phyloP scores from a whole-genome alignment of 2,329 filamentous ascomycete genomes.

The Trichocomaceae sp. region DNA sequence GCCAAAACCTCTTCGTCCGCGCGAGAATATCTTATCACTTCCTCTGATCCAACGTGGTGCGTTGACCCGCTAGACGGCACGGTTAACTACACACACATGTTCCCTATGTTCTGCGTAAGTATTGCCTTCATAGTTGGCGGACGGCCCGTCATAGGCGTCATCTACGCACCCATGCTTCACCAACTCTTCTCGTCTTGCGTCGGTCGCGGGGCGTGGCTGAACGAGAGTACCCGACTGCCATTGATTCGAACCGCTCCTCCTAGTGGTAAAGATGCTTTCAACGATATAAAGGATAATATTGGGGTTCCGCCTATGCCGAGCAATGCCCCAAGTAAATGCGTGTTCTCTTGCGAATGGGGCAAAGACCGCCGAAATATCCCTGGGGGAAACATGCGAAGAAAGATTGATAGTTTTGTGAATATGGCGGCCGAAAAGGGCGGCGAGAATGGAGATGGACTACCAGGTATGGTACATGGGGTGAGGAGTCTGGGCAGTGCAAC shows the following conservation, averaged over 20 bases:
- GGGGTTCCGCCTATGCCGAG: constrained; percentile 54
- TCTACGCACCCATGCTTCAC: constrained; percentile 63
- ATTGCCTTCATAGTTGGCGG: constrained; percentile 61
- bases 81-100: constrained; percentile 74
- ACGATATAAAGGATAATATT: not conserved
- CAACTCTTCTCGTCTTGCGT: constrained; percentile 63
- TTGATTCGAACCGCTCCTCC: constrained; percentile 52
- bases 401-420: constrained; percentile 68
- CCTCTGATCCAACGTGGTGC: constrained; percentile 60
- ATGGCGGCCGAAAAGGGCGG: constrained; percentile 63
- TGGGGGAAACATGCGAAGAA: constrained; percentile 63
- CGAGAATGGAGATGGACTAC: constrained; percentile 50
- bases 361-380: constrained; percentile 63
- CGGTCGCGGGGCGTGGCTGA: constrained; percentile 63
- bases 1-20: constrained; percentile 53
- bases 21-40: constrained; percentile 53
- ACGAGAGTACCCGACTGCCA: constrained; percentile 58
- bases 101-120: constrained; percentile 74
- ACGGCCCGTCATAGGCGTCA: constrained; percentile 60
- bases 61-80: constrained; percentile 73
- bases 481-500: constrained; percentile 67
- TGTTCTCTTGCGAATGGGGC: constrained; percentile 73
- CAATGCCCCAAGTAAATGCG: constrained; percentile 58
- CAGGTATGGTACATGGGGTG: constrained; percentile 73
- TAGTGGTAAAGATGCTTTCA: not conserved